Conservation (phyloP, 345 rosid species). For the Firmiana major region DNA sequence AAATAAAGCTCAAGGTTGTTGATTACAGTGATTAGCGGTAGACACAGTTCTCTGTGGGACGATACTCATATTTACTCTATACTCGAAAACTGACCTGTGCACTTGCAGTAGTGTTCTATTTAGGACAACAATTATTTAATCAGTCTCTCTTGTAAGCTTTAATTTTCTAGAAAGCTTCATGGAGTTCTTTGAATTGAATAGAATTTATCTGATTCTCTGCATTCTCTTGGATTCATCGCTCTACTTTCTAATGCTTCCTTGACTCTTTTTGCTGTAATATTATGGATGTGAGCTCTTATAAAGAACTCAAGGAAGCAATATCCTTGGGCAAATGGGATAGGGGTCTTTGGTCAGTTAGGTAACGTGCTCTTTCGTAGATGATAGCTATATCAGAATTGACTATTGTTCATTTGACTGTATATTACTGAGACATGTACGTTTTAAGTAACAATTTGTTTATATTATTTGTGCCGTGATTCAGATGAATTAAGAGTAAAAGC, state of each 20-base stretch:
- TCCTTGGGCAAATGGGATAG: slow-evolving; percentile 96
- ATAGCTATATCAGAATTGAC: background rate
- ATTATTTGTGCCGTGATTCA: slow-evolving; percentile 41
- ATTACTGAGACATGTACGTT: background rate
- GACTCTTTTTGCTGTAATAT: slow-evolving; percentile 56
- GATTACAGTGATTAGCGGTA: too few species aligned
- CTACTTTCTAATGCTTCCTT: background rate
- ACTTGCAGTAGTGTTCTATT: too few species aligned
- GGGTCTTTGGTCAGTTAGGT: slow-evolving; percentile 93
- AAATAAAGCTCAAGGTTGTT: too few species aligned
- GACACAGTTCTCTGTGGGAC: too few species aligned
- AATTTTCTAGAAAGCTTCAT: background rate
- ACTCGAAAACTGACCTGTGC: too few species aligned
- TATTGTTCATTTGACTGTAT: background rate
- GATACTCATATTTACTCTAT: too few species aligned
- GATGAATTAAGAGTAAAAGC: slow-evolving; percentile 82
- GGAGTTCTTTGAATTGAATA: background rate
- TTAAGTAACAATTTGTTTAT: background rate
- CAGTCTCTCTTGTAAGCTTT: background rate
- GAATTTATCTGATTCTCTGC: background rate
- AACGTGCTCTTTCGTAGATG: background rate
- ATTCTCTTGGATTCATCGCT: background rate
- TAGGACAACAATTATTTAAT: too few species aligned
- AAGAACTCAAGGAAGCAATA: too few species aligned
- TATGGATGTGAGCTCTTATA: too few species aligned